Evolutionary conservation across 2,329 filamentous ascomycete species (phyloP), one percentile per base, ranked within the genome.

Genomic region (Cordyceps cateniannulata): DNA sequence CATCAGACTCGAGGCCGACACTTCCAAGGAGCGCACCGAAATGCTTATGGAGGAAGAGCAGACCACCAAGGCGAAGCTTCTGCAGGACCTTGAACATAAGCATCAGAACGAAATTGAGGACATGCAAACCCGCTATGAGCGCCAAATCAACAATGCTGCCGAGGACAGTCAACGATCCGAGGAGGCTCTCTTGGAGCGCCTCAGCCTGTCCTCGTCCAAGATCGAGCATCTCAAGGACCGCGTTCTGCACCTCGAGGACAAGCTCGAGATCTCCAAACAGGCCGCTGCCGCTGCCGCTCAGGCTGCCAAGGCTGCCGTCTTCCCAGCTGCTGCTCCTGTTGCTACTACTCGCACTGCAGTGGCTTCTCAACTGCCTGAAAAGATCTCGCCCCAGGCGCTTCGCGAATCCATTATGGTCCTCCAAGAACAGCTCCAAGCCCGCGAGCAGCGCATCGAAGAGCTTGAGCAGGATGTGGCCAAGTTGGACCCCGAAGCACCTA

Each of bases 321-420:
- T 71, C 25, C 66, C 73, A 27, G 69, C 73, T 20, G 65, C 70
- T 40, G 65, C 73, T 27, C 67, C 69, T 20, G 69, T 75, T 38
- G 72, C 76, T 49, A 78, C 81, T 6, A 71, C 79, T 62, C 75
- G 78, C 27, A 73, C 75, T 49, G 72, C 66, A 29, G 69, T 74
- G 63, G 71, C 75, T 47, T 69, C 73, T 62, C 81, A 82, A 24
- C 75, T 86, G 4, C 89, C 91, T 0, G 91, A 95, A 72, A 96
- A 89, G 79, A 91, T 97, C 62, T 97, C 93, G 2, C 91, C 93
- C 1, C 93, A 98, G 74, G 95, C 95, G 7, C 83, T 99, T 35
- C 89, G 95, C 32, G 95, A 99, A 75, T 96, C 93, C 1, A 97
- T 99, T 70, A 87, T 96, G 75, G 95, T 97, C 20, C 81, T 99